Percentiles rank a stretch among this genome's conserved stretches.
These are phyloP conservation scores for Astrothelium macrocarpum DNA, from an alignment of 495 filamentous ascomycete genomes.

Conservation along the genomic window DNA sequence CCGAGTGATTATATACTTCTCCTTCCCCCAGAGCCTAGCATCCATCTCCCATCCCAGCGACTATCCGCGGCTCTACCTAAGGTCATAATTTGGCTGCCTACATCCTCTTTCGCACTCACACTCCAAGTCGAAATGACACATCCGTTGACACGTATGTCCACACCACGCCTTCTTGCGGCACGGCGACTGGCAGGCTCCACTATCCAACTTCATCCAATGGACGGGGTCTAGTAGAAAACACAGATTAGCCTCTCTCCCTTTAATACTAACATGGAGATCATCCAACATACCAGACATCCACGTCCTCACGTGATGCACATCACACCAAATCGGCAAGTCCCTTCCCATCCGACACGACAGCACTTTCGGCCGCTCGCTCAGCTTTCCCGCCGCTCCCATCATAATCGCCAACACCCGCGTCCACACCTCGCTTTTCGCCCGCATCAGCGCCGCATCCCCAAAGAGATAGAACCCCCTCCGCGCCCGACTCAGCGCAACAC, in stretches of 20 bases:
- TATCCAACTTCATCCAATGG: conserved; percentile 40
- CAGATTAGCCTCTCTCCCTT: too few relatives aligned
- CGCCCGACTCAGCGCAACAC: conserved; percentile 85
- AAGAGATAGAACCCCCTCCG: conserved; percentile 72
- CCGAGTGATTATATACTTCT: not conserved
- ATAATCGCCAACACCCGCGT: conserved; percentile 24
- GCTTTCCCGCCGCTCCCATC: conserved; percentile 17
- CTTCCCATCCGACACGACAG: conserved; percentile 25
- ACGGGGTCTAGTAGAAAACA: conserved; percentile 28
- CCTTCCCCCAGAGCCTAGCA: not conserved
- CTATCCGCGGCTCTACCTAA: not conserved
- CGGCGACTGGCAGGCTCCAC: conserved; percentile 48
- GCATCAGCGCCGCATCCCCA: conserved; percentile 57
- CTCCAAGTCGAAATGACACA: conserved; percentile 32
- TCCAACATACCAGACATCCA: not conserved
- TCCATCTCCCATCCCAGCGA: not conserved
- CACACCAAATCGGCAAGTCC: conserved; percentile 30
- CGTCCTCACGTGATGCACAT: conserved; percentile 7
- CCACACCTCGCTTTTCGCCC: conserved; percentile 30
- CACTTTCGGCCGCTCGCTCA: conserved; percentile 13
- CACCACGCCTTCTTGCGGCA: conserved; percentile 42
- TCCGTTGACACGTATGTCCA: conserved; percentile 38
- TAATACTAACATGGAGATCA: not conserved
- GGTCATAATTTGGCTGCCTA: not conserved
- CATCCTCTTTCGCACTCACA: not conserved